Evolutionary conservation across 495 filamentous ascomycete genomes (phyloP).

Genomic region (Niebla homalea): DNA sequence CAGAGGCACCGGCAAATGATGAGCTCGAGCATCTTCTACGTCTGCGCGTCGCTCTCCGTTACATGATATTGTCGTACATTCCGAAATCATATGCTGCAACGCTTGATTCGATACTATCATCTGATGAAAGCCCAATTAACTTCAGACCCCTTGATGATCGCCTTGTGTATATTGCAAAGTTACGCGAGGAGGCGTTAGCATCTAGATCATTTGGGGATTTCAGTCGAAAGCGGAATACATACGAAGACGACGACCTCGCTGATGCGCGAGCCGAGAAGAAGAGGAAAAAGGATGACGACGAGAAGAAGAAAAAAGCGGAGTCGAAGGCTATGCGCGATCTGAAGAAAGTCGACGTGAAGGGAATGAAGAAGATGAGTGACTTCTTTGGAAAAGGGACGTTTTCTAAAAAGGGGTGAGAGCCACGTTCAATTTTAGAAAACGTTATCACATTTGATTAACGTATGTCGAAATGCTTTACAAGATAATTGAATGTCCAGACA

Average conservation of each 20-base stretch:
- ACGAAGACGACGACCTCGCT: slow-evolving; percentile 54
- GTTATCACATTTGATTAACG: background rate
- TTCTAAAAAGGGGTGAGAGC: slow-evolving; percentile 8
- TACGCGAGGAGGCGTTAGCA: slow-evolving; percentile 55
- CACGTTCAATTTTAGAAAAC: background rate
- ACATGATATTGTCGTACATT: slow-evolving; percentile 62
- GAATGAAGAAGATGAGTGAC: slow-evolving; percentile 94
- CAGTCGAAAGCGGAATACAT: slow-evolving; percentile 51
- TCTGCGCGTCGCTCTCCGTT: slow-evolving; percentile 60
- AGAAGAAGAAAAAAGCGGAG: slow-evolving; percentile 60
- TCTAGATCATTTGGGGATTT: slow-evolving; percentile 58
- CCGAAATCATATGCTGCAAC: slow-evolving; percentile 33
- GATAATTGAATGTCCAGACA: too few species aligned
- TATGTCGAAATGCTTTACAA: too few species aligned
- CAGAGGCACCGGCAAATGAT: slow-evolving; percentile 18
- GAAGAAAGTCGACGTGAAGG: slow-evolving; percentile 74
- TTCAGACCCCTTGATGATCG: slow-evolving; percentile 58
- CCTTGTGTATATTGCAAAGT: slow-evolving; percentile 45
- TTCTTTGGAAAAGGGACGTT: slow-evolving; percentile 64
- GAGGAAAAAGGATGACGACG: slow-evolving; percentile 58
- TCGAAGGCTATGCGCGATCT: slow-evolving; percentile 63
- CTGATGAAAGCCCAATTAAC: slow-evolving; percentile 38
- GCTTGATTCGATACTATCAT: slow-evolving; percentile 36
- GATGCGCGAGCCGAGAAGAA: slow-evolving; percentile 44
- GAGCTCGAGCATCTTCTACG: slow-evolving; percentile 50